Evolutionary conservation across 345 rosid species (phyloP).

Genomic region (Erodium maritimum): DNA sequence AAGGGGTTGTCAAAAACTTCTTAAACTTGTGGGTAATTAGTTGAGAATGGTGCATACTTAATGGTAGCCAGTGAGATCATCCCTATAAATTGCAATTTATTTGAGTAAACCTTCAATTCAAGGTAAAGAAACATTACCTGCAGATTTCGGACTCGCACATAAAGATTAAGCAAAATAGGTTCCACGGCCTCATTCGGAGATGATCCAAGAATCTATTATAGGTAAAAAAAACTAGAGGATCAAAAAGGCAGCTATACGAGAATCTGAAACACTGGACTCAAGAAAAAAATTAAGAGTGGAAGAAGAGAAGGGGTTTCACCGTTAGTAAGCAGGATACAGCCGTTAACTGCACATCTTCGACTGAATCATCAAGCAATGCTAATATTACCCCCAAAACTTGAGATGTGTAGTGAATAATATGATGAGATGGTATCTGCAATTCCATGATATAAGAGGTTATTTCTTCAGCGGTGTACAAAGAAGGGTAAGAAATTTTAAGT

Average conservation of each 20-base stretch:
- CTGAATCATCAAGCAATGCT: conserved; percentile 81
- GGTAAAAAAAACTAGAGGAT: not conserved
- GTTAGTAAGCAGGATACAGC: conserved; percentile 76
- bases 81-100: conserved; percentile 1
- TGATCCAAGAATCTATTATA: conserved; percentile 57
- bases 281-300: conserved; percentile 4
- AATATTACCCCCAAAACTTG: conserved; percentile 81
- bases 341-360: conserved; percentile 82
- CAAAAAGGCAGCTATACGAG: not conserved
- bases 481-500: not conserved
- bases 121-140: conserved; percentile 33
- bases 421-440: conserved; percentile 74
- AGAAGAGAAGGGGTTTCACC: conserved; percentile 30
- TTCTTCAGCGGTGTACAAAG: not conserved
- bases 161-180: conserved; percentile 72
- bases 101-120: not conserved
- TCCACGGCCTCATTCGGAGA: conserved; percentile 77
- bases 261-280: not conserved
- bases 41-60: too few relatives aligned
- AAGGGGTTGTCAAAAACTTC: too few relatives aligned
- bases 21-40: too few relatives aligned
- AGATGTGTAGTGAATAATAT: conserved; percentile 56
- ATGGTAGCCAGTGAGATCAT: too few relatives aligned
- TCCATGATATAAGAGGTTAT: not conserved
- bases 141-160: conserved; percentile 78